Evolutionary conservation across 441 rosid genomes (phyloP).

Genomic region (Eutrema salsugineum): DNA sequence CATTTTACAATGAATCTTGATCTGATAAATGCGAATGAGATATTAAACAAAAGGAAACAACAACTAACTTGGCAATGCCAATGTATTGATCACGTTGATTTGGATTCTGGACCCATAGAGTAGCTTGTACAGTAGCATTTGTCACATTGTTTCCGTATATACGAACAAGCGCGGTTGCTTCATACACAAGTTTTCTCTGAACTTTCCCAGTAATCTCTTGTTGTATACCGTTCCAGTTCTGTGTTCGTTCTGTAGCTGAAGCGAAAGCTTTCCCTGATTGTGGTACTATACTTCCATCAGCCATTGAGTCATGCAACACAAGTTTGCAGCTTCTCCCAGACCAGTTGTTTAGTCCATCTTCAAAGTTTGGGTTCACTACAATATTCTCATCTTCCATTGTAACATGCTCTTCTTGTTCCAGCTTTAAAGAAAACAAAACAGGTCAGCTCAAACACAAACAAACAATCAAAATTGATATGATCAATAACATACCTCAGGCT

Average conservation of each 20-base stretch:
- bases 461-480: background rate
- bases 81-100: constrained; percentile 73
- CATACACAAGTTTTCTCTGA: constrained; percentile 66
- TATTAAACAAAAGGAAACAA: too few species aligned
- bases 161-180: constrained; percentile 64
- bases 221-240: constrained; percentile 84
- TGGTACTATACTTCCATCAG: constrained; percentile 71
- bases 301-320: constrained; percentile 67
- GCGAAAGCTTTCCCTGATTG: constrained; percentile 68
- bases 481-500: constrained; percentile 34
- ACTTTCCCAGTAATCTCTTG: constrained; percentile 81
- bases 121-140: constrained; percentile 50
- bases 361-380: constrained; percentile 69
- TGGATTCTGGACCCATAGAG: constrained; percentile 74
- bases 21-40: background rate
- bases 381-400: constrained; percentile 52
- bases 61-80: constrained; percentile 64
- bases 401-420: constrained; percentile 18
- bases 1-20: background rate
- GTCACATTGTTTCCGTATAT: constrained; percentile 62
- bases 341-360: constrained; percentile 84
- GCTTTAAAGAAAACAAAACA: constrained; percentile 27
- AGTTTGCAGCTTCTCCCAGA: constrained; percentile 87
- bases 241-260: constrained; percentile 63
- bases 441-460: background rate